phyloP scores from a whole-genome alignment of 2,329 filamentous ascomycete species.

The Knoxdaviesia proteae region DNA sequence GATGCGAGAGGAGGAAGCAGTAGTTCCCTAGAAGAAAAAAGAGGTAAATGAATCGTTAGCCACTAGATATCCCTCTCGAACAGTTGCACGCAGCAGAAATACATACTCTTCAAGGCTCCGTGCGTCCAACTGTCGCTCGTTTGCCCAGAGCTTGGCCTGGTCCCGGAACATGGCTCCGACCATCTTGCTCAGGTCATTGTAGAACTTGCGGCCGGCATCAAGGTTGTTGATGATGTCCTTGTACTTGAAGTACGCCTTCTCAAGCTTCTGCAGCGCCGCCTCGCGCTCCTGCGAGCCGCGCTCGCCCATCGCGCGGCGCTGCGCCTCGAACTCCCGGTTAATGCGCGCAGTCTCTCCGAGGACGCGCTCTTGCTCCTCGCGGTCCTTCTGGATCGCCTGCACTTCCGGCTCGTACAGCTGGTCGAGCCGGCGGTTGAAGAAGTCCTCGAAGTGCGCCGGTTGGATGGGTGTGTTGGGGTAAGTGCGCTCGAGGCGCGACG shows the following conservation, averaged over 20 bases:
- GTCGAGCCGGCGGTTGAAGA: conserved; percentile 68
- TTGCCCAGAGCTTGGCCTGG: conserved; percentile 53
- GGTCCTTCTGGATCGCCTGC: conserved; percentile 49
- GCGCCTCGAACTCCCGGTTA: conserved; percentile 58
- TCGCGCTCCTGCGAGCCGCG: conserved; percentile 53
- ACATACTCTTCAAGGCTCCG: conserved; percentile 54
- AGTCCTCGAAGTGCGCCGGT: conserved; percentile 74
- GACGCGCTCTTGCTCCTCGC: conserved; percentile 54
- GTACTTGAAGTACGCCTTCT: conserved; percentile 87
- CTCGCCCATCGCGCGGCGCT: conserved; percentile 43
- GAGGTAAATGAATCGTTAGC: conserved; percentile 2
- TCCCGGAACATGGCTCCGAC: conserved; percentile 64
- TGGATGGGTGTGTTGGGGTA: conserved; percentile 71
- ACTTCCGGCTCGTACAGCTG: conserved; percentile 59
- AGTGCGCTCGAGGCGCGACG: conserved; percentile 64
- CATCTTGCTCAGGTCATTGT: conserved; percentile 84
- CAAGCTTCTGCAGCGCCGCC: conserved; percentile 65
- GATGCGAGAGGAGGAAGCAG: conserved; percentile 28
- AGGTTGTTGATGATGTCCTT: conserved; percentile 88
- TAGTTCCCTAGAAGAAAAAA: conserved; percentile 19
- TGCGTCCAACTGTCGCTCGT: conserved; percentile 63
- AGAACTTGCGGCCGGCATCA: conserved; percentile 83
- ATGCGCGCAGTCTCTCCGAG: conserved; percentile 49
- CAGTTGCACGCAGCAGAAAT: not conserved
- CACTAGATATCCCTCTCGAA: conserved; percentile 3